A percentile compares a stretch with the other conserved stretches of the same genome.
Evolutionary conservation across 2,329 filamentous ascomycete genomes (phyloP).

Genomic region (Byssoonygena ceratinophila): DNA sequence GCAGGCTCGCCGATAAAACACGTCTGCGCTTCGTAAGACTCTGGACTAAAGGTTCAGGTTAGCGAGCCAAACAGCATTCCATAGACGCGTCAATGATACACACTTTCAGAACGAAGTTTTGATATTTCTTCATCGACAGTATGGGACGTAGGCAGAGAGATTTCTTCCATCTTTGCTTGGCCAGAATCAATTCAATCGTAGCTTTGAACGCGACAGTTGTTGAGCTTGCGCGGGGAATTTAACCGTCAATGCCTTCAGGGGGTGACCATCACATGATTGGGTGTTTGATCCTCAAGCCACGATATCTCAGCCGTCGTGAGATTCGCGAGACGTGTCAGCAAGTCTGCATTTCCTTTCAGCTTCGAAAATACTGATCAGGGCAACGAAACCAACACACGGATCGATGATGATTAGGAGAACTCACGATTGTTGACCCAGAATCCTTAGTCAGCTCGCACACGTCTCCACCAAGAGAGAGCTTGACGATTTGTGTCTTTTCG

Average conservation of each 20-base stretch:
- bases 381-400: background rate
- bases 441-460: constrained; percentile 6
- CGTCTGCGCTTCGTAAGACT: constrained; percentile 31
- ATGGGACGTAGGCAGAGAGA: background rate
- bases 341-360: too few species aligned
- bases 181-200: too few species aligned
- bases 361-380: too few species aligned
- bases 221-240: background rate
- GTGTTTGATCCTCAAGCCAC: background rate
- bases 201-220: too few species aligned
- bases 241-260: background rate
- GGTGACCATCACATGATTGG: background rate
- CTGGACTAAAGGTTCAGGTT: constrained; percentile 26
- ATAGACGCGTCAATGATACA: constrained; percentile 13
- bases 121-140: constrained; percentile 34
- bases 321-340: too few species aligned
- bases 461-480: background rate
- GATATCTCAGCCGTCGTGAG: too few species aligned
- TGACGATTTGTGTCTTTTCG: background rate
- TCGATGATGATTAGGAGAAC: background rate
- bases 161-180: constrained; percentile 1
- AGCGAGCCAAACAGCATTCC: background rate
- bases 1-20: constrained; percentile 33
- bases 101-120: constrained; percentile 34
- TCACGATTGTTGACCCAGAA: background rate